phyloP scores from a whole-genome alignment of 129 eudicot genomes.

The carrot (Daucus carota) region DH1_v3.0 NC_030382.2:39817501-39818000 shows the following conservation, averaged over 20 bases:
- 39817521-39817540: not conserved
- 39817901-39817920: not conserved
- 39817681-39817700: not conserved
- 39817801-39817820: not conserved
- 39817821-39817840: not conserved
- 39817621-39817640: not conserved
- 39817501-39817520: not conserved
- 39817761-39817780: not conserved
- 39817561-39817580: not conserved
- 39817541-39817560: not conserved
- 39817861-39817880: not conserved
- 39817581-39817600: not conserved
- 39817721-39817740: conserved; percentile 52
- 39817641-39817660: not conserved
- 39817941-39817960: conserved; percentile 58
- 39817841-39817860: not conserved
- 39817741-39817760: conserved; percentile 27
- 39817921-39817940: not conserved
- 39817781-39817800: not conserved
- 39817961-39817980: conserved; percentile 52
- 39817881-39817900: not conserved
- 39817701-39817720: conserved; percentile 53
- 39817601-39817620: not conserved
- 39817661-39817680: not conserved
- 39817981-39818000: conserved; percentile 53